Percentiles rank a stretch among this genome's conserved stretches.
Evolutionary conservation across 2,329 filamentous ascomycete species (phyloP).

Genomic region (Calycina marina): DNA sequence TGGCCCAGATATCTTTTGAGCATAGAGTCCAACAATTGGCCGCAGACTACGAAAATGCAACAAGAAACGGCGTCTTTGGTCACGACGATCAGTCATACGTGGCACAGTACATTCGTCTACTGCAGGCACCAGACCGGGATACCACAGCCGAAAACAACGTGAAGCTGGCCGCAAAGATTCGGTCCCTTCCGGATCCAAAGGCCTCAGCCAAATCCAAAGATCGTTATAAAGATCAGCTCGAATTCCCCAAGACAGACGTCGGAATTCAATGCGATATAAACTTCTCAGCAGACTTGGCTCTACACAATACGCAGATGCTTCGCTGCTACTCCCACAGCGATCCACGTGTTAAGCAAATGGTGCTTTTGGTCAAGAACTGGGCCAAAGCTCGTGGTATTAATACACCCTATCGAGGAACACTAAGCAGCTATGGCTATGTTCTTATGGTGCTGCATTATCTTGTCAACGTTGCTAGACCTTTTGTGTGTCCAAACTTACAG

Average conservation of each 20-base stretch:
- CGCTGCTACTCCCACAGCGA: conserved; percentile 75
- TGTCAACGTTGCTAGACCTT: conserved; percentile 65
- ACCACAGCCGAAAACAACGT: conserved; percentile 19
- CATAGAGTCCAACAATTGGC: conserved; percentile 44
- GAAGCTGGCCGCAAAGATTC: conserved; percentile 13
- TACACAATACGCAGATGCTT: conserved; percentile 73
- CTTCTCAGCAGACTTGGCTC: conserved; percentile 68
- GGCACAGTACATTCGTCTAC: conserved; percentile 33
- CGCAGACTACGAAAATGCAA: conserved; percentile 37
- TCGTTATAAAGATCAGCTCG: conserved; percentile 44
- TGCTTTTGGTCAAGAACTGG: conserved; percentile 84
- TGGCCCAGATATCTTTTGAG: conserved; percentile 20
- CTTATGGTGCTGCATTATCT: conserved; percentile 87
- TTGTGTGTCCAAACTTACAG: conserved; percentile 76
- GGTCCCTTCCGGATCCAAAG: conserved; percentile 24
- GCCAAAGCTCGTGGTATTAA: conserved; percentile 77
- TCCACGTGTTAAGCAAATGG: conserved; percentile 58
- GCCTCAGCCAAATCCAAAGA: conserved; percentile 35
- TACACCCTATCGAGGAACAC: conserved; percentile 68
- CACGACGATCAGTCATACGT: conserved; percentile 25
- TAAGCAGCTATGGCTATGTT: conserved; percentile 84
- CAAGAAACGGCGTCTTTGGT: conserved; percentile 33
- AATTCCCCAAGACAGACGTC: conserved; percentile 61
- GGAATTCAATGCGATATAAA: conserved; percentile 91
- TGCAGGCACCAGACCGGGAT: conserved; percentile 24